These are phyloP conservation scores for Galerina sulciceps DNA, from an alignment of 768 basidiomycete species.

Conservation along the genomic window DNA sequence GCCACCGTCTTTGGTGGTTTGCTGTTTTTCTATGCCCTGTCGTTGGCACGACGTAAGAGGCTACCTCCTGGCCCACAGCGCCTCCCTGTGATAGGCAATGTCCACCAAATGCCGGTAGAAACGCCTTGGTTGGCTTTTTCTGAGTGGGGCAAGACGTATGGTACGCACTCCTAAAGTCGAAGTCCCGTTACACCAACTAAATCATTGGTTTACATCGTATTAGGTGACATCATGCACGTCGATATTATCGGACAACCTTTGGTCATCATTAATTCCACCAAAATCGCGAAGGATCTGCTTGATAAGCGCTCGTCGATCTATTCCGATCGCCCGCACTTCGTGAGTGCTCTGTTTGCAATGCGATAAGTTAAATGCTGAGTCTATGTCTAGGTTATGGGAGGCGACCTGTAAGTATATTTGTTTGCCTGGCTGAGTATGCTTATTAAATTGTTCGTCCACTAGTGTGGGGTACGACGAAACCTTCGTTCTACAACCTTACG, in stretches of 20 bases:
- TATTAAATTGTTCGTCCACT: not conserved
- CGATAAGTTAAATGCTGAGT: not conserved
- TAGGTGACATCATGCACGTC: conserved; percentile 42
- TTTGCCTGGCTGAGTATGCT: not conserved
- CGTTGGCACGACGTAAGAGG: conserved; percentile 3
- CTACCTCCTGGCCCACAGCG: conserved; percentile 28
- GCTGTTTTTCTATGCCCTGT: conserved; percentile 4
- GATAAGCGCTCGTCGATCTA: conserved; percentile 49
- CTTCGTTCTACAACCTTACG: conserved; percentile 44
- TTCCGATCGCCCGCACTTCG: conserved; percentile 48
- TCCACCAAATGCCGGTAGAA: conserved; percentile 23
- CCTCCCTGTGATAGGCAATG: conserved; percentile 26
- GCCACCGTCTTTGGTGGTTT: conserved; percentile 4
- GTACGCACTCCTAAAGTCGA: not conserved
- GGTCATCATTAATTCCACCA: conserved; percentile 41
- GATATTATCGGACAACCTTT: conserved; percentile 43
- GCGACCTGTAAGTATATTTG: conserved; percentile 13
- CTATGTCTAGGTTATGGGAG: conserved; percentile 14
- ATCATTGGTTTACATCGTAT: not conserved
- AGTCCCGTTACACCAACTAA: not conserved
- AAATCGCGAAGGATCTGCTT: conserved; percentile 41
- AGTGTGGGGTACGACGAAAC: conserved; percentile 43
- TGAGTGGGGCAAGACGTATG: conserved; percentile 22
- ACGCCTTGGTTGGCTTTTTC: conserved; percentile 22
- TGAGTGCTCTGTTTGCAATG: not conserved